Percentiles rank a stretch among this genome's conserved stretches.
Evolutionary conservation across 2,329 filamentous ascomycete species (phyloP).

Genomic region (Paradendryphiella salina): DNA sequence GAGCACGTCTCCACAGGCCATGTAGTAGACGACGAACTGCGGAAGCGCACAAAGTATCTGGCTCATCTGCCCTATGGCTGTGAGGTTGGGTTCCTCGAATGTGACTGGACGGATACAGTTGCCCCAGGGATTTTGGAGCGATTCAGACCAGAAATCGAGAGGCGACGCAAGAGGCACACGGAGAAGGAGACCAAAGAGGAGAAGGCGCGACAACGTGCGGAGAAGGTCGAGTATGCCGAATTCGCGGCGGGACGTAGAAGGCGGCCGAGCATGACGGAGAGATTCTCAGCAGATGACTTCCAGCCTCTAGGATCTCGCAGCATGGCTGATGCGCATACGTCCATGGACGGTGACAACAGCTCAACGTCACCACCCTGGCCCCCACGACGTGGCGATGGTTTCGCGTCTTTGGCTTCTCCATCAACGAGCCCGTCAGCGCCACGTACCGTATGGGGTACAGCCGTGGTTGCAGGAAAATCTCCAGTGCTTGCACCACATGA

Average conservation of each 20-base stretch:
- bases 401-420: slow-evolving; percentile 71
- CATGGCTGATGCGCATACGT: slow-evolving; percentile 28
- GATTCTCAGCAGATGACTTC: slow-evolving; percentile 57
- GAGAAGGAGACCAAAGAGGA: slow-evolving; percentile 88
- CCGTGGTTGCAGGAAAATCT: slow-evolving; percentile 61
- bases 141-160: slow-evolving; percentile 77
- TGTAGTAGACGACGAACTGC: slow-evolving; percentile 80
- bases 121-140: slow-evolving; percentile 71
- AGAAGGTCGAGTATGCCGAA: slow-evolving; percentile 74
- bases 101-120: slow-evolving; percentile 92
- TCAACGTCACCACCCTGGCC: slow-evolving; percentile 55
- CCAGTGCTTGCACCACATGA: slow-evolving; percentile 56
- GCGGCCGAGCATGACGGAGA: slow-evolving; percentile 57
- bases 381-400: slow-evolving; percentile 60
- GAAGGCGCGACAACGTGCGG: slow-evolving; percentile 78
- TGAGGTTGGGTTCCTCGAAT: slow-evolving; percentile 87
- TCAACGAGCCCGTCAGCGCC: slow-evolving; percentile 77
- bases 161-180: slow-evolving; percentile 72
- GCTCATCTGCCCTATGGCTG: slow-evolving; percentile 87
- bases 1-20: slow-evolving; percentile 89
- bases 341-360: slow-evolving; percentile 39
- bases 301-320: slow-evolving; percentile 41
- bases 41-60: slow-evolving; percentile 84
- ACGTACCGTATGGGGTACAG: slow-evolving; percentile 92
- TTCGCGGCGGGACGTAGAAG: slow-evolving; percentile 68